These are phyloP conservation scores for Misopates orontium DNA, from an alignment of 257 asterid genomes.

Conservation along the genomic window DNA sequence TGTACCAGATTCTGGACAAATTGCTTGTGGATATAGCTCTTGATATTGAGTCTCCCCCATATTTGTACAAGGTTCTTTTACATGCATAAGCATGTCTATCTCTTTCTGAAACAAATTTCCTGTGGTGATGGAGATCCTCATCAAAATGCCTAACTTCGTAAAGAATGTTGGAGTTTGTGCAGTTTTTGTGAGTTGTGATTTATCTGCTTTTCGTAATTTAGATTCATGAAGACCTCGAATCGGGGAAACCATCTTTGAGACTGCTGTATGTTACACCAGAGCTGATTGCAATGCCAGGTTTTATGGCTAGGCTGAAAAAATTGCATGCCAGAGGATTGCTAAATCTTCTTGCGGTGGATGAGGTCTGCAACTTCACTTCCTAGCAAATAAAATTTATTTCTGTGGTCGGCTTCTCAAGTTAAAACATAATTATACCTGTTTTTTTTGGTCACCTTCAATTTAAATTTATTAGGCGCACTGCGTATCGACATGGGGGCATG, in stretches of 20 bases:
- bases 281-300: conserved; percentile 80
- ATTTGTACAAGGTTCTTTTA: conserved; percentile 1
- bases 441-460: conserved; percentile 22
- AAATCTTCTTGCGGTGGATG: conserved; percentile 85
- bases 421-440: conserved; percentile 9
- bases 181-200: conserved; percentile 21
- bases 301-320: conserved; percentile 70
- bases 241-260: conserved; percentile 88
- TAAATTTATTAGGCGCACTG: conserved; percentile 80
- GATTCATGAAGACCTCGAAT: conserved; percentile 82
- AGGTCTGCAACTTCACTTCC: conserved; percentile 48
- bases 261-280: conserved; percentile 94
- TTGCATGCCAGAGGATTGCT: conserved; percentile 80
- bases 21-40: neutral
- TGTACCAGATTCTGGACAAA: neutral
- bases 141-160: conserved; percentile 18
- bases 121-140: conserved; percentile 24
- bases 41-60: neutral
- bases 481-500: conserved; percentile 98
- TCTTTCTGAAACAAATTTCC: neutral
- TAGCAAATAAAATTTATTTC: conserved; percentile 14
- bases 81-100: neutral
- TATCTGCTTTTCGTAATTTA: conserved; percentile 30
- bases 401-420: conserved; percentile 27
- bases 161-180: conserved; percentile 23